Evolutionary conservation across 2,329 filamentous ascomycete species (phyloP).

Genomic region (Alternaria rosae): DNA sequence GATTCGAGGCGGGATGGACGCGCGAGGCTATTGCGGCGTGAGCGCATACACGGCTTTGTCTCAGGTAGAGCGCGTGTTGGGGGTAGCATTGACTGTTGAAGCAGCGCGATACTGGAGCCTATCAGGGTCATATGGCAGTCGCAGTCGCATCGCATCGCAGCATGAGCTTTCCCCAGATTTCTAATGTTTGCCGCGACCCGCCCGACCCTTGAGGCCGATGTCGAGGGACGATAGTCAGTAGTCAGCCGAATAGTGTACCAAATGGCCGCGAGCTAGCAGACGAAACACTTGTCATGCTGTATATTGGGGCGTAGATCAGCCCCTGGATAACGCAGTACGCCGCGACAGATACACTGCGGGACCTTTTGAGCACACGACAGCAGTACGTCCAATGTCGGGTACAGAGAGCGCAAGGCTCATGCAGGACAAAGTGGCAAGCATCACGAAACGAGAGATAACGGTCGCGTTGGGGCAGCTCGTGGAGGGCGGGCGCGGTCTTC

Average conservation of each 20-base stretch:
- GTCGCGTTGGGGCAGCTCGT: conserved; percentile 20
- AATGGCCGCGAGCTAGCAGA: conserved; percentile 28
- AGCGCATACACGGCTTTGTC: conserved; percentile 32
- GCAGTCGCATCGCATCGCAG: conserved; percentile 4
- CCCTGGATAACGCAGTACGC: conserved; percentile 32
- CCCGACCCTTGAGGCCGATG: conserved; percentile 27
- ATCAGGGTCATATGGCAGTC: not conserved
- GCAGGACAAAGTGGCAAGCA: conserved; percentile 23
- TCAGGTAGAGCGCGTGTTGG: conserved; percentile 33
- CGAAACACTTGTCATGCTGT: conserved; percentile 41
- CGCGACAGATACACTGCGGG: conserved; percentile 8
- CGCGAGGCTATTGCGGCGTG: conserved; percentile 11
- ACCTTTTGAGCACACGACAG: conserved; percentile 14
- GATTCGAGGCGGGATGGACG: conserved; percentile 15
- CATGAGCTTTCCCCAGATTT: conserved; percentile 43
- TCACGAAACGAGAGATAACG: conserved; percentile 36
- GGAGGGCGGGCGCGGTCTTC: conserved; percentile 25
- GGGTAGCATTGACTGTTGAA: not conserved
- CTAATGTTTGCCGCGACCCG: conserved; percentile 34
- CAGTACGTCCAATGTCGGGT: not conserved
- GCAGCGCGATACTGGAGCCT: not conserved
- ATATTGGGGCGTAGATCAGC: conserved; percentile 32
- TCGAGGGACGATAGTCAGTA: conserved; percentile 29
- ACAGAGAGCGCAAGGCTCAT: not conserved
- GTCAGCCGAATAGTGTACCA: conserved; percentile 9